phyloP scores from a whole-genome alignment of 108 stramenopile genomes.

The Chaetoceros tenuissimus region DNA sequence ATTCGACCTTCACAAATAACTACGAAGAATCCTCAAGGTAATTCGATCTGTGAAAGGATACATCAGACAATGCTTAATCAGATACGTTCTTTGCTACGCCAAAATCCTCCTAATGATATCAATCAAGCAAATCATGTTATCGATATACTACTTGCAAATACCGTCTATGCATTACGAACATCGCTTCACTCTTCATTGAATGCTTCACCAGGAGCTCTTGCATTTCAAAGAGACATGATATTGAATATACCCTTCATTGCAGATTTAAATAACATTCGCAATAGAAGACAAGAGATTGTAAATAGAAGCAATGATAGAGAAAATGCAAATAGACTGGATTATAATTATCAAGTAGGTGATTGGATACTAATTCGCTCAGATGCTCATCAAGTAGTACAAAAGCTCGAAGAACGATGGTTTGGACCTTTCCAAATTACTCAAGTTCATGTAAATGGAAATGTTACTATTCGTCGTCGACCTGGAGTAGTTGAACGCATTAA shows the following conservation, averaged over 20 bases:
- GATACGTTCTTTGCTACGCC: too few relatives aligned
- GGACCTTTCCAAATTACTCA: too few relatives aligned
- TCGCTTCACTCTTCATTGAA: slow-evolving; percentile 5
- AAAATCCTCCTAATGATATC: slow-evolving; percentile 15
- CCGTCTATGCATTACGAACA: slow-evolving; percentile 18
- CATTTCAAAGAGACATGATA: slow-evolving; percentile 31
- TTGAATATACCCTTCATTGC: slow-evolving; percentile 26
- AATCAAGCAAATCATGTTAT: slow-evolving; percentile 9
- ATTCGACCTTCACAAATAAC: slow-evolving; percentile 22
- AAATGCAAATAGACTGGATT: too few relatives aligned
- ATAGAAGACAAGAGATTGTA: slow-evolving; percentile 9
- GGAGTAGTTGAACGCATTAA: too few relatives aligned
- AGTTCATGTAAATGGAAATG: too few relatives aligned
- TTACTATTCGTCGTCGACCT: too few relatives aligned
- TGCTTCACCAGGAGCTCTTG: slow-evolving; percentile 25
- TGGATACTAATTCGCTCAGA: slow-evolving; percentile 12
- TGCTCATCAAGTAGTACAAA: too few relatives aligned
- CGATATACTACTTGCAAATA: slow-evolving; percentile 19
- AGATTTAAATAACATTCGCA: slow-evolving; percentile 6
- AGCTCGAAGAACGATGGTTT: too few relatives aligned
- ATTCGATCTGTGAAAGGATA: too few relatives aligned
- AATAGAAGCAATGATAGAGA: too few relatives aligned
- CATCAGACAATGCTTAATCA: too few relatives aligned
- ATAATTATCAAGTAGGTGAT: slow-evolving; percentile 16
- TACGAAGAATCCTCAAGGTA: slow-evolving; percentile 28